Base-by-base conservation (phyloP, 306 rosid species). In the Prosopis cineraria region DNA sequence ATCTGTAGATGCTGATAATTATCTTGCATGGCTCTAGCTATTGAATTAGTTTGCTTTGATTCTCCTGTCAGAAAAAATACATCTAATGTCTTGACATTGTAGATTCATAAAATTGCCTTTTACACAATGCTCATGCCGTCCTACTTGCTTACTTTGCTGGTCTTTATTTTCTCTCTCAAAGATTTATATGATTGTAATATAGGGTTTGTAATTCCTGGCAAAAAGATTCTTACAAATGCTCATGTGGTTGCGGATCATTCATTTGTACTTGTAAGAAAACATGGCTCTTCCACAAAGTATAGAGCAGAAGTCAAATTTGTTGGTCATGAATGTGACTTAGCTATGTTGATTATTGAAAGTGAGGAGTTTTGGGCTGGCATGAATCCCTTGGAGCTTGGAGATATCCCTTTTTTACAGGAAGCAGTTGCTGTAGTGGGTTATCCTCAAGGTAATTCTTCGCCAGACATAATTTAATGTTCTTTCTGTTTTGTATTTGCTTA, bases 311-410 rank as follows among this genome's bases (percentile, higher is more conserved):
- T 93, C 65, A 81, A 88, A 86, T 95, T 92, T 66, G 88, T 93
- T 73, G 98, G 98, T 79, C 97, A 91, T 79, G 98, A 94, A 79
- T 94, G 98, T 73, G 98, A 94, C 77, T 81, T 94, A 43, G 98
- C 98, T 80, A 70, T 94, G 78, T 84, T 94, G 67, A 73, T 52
- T 68, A 91, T 94, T 69, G 88, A 90, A 70, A 85, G 74, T 16
- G 82, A 79, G 24, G 93, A 89, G 30, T 94, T 94, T 81, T 94
- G 98, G 98, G 93, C 84, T 77, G 90, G 87, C 74, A 85, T 88
- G 86, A 76, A 73, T 74, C 82, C 88, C 63, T 85, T 94, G 80
- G 89, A 90, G 78, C 85, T 94, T 20, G 98, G 98, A 52, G 90
- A 94, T 44, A 80, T 90, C 68, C 97, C 98, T 45, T 87, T 82